Evolutionary conservation across 192 early-diverging fungal species (phyloP).

Genomic region (Pecoramyces ruminantium): DNA sequence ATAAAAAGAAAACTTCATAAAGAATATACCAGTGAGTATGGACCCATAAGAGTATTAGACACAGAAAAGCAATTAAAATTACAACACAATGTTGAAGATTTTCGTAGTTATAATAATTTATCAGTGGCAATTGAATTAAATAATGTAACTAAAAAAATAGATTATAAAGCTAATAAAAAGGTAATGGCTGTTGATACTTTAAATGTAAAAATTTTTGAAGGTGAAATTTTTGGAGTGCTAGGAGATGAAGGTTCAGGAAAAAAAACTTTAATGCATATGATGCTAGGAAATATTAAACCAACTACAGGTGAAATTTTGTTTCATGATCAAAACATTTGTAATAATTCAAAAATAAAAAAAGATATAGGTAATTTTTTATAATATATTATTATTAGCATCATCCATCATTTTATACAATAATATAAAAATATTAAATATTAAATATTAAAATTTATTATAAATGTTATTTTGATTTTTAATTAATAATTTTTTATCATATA

Average conservation of each 20-base stretch:
- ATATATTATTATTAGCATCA: too few relatives aligned
- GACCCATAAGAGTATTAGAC: background rate
- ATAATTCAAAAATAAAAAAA: background rate
- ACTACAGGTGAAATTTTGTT: background rate
- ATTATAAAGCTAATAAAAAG: background rate
- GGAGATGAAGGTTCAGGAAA: background rate
- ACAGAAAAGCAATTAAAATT: too few relatives aligned
- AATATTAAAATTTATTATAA: too few relatives aligned
- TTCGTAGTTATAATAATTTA: too few relatives aligned
- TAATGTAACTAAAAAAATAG: background rate
- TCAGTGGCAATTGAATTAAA: too few relatives aligned
- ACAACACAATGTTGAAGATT: too few relatives aligned
- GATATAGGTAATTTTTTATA: background rate
- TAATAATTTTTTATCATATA: too few relatives aligned
- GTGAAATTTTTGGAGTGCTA: background rate
- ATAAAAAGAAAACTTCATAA: background rate
- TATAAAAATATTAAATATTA: too few relatives aligned
- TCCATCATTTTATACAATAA: too few relatives aligned
- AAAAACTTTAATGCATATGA: background rate
- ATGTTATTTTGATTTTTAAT: too few relatives aligned
- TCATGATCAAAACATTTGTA: background rate
- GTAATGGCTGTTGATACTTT: background rate
- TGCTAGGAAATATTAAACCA: background rate
- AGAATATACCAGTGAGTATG: background rate
- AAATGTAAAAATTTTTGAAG: background rate